Evolutionary conservation across 2,329 filamentous ascomycete species (phyloP), one percentile per base, ranked within the genome.

Genomic region (Biscogniauxia sp.): DNA sequence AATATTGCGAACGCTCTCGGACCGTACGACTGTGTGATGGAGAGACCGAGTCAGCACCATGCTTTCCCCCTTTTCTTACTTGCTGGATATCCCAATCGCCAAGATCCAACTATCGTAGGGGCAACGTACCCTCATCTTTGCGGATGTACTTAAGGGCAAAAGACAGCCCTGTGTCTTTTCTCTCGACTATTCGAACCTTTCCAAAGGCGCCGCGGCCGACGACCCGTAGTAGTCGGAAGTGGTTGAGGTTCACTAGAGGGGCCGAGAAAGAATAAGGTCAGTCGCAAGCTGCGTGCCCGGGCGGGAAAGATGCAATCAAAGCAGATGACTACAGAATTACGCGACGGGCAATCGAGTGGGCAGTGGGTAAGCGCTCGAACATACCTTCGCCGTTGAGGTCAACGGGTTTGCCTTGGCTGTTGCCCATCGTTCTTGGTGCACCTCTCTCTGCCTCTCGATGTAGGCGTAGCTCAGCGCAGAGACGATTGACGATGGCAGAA

Each of bases 141-240:
- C 93, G 88, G 66, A 98, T 98, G 77, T 98, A 98, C 78, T 99
- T 99, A 66, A 99, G 84, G 52, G 95, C 95, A 77, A 99, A 99
- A 2, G 93, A 94, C 70, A 98, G 79, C 59, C 88, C 89, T 1
- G 93, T 97, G 74, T 99, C 95, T 78, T 98, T 98, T 68, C 93
- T 88, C 82, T 99, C 95, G 73, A 99, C 95, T 68, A 99, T 99
- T 72, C 95, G 90, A 64, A 99, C 95, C 79, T 99, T 99, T 72
- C 95, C 95, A 81, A 99, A 99, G 60, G 95, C 95, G 72, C 95
- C 95, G 77, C 97, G 96, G 67, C 95, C 95, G 69, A 99, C 95
- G 65, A 99, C 95, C 73, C 95, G 89, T 67, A 98, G 81, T 59
- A 99, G 84, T 68, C 94, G 91, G 78, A 99, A 99, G 78, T 99